These are phyloP conservation scores for Besnoitia besnoiti DNA, from an alignment of 169 alveolate species.

Conservation along the genomic window DNA sequence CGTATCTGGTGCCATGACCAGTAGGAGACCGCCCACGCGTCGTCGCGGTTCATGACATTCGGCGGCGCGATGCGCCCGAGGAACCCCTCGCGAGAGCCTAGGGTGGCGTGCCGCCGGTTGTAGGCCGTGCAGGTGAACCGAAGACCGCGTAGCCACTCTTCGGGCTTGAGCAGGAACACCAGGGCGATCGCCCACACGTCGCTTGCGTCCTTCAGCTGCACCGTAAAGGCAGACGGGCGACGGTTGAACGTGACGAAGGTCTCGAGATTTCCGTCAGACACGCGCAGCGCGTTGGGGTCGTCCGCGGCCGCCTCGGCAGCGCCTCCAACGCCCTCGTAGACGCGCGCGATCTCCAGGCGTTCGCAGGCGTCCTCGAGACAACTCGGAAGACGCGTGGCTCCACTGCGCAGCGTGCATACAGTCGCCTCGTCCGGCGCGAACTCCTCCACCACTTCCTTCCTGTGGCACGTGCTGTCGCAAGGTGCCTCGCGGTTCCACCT, in stretches of 20 bases:
- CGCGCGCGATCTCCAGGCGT: neutral
- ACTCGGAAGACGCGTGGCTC: neutral
- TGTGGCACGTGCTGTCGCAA: neutral
- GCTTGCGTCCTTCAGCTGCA: neutral
- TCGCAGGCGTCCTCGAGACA: neutral
- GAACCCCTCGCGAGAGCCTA: neutral
- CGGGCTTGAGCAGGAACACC: neutral
- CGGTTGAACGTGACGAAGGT: neutral
- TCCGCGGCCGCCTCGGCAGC: neutral
- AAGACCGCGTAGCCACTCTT: neutral
- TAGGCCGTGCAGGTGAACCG: slow-evolving; percentile 11
- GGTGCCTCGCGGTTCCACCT: neutral
- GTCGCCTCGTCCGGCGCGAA: neutral
- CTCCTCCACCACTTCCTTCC: neutral
- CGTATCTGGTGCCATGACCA: neutral
- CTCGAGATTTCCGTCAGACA: neutral
- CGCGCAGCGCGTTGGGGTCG: neutral
- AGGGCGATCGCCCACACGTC: neutral
- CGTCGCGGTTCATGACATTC: neutral
- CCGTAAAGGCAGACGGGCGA: neutral
- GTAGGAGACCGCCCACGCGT: neutral
- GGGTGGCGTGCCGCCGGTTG: neutral
- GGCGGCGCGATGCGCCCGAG: neutral
- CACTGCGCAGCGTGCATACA: neutral
- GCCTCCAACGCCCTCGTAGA: neutral